phyloP scores from a whole-genome alignment of 1,284 basidiomycete genomes.

The Papiliotrema fonsecae region DNA sequence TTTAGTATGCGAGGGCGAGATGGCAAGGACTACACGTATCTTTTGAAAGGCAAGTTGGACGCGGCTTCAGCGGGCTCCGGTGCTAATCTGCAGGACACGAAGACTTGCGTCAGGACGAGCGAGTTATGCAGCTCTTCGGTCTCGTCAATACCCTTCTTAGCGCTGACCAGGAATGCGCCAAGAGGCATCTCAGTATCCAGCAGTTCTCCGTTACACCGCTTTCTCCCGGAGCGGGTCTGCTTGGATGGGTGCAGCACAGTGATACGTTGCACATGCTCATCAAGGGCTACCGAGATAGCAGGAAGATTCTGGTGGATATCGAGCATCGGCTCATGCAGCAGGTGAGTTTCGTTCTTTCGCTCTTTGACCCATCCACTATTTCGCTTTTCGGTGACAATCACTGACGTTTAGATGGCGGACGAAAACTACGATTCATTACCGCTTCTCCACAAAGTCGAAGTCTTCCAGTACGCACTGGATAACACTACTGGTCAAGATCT shows the following conservation, averaged over 20 bases:
- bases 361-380: no score
- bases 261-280: slow-evolving; percentile 98
- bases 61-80: not conserved
- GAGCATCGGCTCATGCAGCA: slow-evolving; percentile 98
- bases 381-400: not conserved
- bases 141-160: slow-evolving; percentile 93
- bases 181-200: slow-evolving; percentile 91
- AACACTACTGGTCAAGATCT: slow-evolving; percentile 98
- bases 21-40: slow-evolving; percentile 88
- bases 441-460: slow-evolving; percentile 95
- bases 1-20: slow-evolving; percentile 86
- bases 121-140: slow-evolving; percentile 98
- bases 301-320: slow-evolving; percentile 95
- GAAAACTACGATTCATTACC: slow-evolving; percentile 90
- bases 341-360: slow-evolving; percentile 50
- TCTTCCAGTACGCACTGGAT: slow-evolving; percentile 98
- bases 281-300: slow-evolving; percentile 87
- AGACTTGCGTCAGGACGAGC: slow-evolving; percentile 96
- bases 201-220: slow-evolving; percentile 90
- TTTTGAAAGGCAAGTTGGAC: slow-evolving; percentile 70
- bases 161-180: slow-evolving; percentile 91
- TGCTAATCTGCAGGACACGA: slow-evolving; percentile 70
- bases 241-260: slow-evolving; percentile 95
- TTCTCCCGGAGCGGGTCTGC: slow-evolving; percentile 89
- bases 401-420: slow-evolving; percentile 78